Base-by-base conservation (phyloP, 768 basidiomycete genomes). In the Tricholoma hemisulphureum region DNA sequence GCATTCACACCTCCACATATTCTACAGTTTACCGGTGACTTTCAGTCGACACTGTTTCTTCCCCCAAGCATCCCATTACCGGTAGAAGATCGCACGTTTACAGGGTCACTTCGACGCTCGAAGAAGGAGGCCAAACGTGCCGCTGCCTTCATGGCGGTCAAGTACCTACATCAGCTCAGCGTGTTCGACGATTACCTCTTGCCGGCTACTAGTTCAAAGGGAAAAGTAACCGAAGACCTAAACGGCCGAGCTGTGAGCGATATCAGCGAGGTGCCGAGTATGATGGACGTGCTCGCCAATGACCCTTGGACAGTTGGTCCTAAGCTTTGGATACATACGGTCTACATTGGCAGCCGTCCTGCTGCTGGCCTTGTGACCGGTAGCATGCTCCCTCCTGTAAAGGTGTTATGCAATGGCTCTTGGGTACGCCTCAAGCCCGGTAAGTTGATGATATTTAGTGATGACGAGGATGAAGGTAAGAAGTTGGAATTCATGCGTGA, bases 41-140 rank as follows among this genome's bases (percentile, higher is more conserved):
- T 87, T 55, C 68, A 76, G 31, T 72, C 76, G 5, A 78, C 78
- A 1, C 71, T 95, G n/a, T 73, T 73, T 32, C 78, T 95, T 11
- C 94, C 94, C 2, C 74, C 83, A 5, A 80, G 80, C 53, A 76
- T 93, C 5, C 85, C 89, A 28, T 76, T 91, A 3, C 74, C 83
- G 0, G 69, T 77, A 0, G 71, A 79, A 41, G 72, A 84, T 51
- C 80, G 90, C 11, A 66, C 75, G 3, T 89, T 81, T 59, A 67
- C 73, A 13, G 91, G 91, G 0, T 87, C 89, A 3, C 58, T 54
- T 5, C 83, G 81, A 56, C 73, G 77, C 43, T 83, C 89, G 11
- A 95, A 93, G 68, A 86, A 81, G 58, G 91, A 91, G 65, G 93
- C 94, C 0, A 91, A 85, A 63, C 86, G 93, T 6, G 88, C 89